These are phyloP conservation scores for Trichocladium antarcticum DNA, from an alignment of 495 filamentous ascomycete genomes.

Conservation along the genomic window DNA sequence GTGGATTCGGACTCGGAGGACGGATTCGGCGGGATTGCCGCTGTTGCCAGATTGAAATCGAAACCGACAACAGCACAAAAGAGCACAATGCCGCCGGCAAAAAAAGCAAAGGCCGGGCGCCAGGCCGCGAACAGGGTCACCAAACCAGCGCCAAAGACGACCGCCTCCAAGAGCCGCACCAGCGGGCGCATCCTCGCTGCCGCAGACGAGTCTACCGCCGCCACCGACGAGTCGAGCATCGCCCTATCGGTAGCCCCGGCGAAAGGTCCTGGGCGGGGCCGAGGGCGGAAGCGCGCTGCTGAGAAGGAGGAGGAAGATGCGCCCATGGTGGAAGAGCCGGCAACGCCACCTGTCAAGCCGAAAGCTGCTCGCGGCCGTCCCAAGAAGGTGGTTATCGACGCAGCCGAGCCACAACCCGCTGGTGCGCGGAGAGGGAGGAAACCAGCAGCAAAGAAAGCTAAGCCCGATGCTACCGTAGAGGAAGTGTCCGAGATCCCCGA, in stretches of 20 bases:
- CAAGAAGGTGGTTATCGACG: slow-evolving; percentile 17
- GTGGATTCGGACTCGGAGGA: slow-evolving; percentile 62
- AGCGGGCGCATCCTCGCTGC: slow-evolving; percentile 23
- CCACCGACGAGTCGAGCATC: slow-evolving; percentile 36
- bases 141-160: slow-evolving; percentile 25
- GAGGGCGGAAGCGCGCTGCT: slow-evolving; percentile 29
- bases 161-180: slow-evolving; percentile 21
- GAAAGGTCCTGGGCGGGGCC: slow-evolving; percentile 22
- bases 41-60: not conserved
- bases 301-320: slow-evolving; percentile 30
- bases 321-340: slow-evolving; percentile 26
- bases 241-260: slow-evolving; percentile 6
- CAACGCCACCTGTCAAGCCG: slow-evolving; percentile 10
- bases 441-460: slow-evolving; percentile 17
- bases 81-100: slow-evolving; percentile 35
- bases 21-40: slow-evolving; percentile 27
- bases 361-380: slow-evolving; percentile 28
- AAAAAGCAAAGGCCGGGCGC: slow-evolving; percentile 25
- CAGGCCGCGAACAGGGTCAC: slow-evolving; percentile 28
- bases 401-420: slow-evolving; percentile 8
- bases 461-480: slow-evolving; percentile 7
- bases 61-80: slow-evolving; percentile 9
- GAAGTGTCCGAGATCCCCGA: slow-evolving; percentile 33
- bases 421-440: slow-evolving; percentile 22
- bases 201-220: slow-evolving; percentile 21